phyloP scores from a whole-genome alignment of 2,329 filamentous ascomycete genomes.

The Podosphaera xanthii region DNA sequence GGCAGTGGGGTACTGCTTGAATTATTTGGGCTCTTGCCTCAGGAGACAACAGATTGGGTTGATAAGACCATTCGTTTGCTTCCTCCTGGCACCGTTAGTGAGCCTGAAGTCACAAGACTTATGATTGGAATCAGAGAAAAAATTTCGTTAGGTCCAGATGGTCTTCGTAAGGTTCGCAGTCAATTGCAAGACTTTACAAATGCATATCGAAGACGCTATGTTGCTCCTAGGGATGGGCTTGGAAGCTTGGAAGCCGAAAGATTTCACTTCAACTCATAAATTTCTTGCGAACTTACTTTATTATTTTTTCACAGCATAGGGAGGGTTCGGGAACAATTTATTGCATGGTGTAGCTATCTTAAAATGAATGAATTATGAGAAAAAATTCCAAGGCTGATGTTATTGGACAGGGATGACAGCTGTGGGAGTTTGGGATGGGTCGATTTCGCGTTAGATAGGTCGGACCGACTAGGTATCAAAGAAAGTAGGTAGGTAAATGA shows the following conservation, averaged over 20 bases:
- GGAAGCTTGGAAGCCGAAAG: conserved; percentile 67
- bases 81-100: conserved; percentile 58
- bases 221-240: conserved; percentile 81
- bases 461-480: background rate
- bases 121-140: conserved; percentile 61
- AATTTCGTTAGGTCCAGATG: conserved; percentile 38
- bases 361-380: background rate
- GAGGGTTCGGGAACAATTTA: conserved; percentile 2
- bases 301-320: conserved; percentile 8
- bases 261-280: conserved; percentile 45
- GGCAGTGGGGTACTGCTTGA: conserved; percentile 79
- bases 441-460: background rate
- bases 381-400: background rate
- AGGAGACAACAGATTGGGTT: conserved; percentile 62
- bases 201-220: conserved; percentile 75
- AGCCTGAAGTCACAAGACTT: conserved; percentile 58
- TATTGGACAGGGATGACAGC: background rate
- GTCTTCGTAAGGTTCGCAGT: conserved; percentile 53
- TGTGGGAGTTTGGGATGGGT: background rate
- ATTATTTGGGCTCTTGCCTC: conserved; percentile 68
- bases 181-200: conserved; percentile 93
- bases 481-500: background rate
- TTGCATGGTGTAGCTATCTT: background rate
- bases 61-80: conserved; percentile 64
- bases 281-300: background rate